A percentile compares a stretch with the other conserved stretches of the same genome.
These are phyloP conservation scores for Aphanocladium album DNA, from an alignment of 2,329 filamentous ascomycete genomes.

Conservation along the genomic window DNA sequence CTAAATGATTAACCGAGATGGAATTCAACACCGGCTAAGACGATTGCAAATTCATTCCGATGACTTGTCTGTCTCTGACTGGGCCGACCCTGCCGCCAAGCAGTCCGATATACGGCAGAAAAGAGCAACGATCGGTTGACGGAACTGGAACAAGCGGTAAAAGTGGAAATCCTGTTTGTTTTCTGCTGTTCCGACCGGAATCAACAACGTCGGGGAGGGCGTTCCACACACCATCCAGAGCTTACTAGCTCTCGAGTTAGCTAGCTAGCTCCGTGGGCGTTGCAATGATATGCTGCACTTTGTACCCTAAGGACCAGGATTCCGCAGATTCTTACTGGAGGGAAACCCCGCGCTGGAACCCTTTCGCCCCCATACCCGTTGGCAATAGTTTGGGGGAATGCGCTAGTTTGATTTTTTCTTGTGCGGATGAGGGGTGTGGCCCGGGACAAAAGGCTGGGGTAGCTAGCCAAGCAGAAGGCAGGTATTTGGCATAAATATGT, in stretches of 20 bases:
- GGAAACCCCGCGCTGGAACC: not conserved
- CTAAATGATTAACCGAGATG: not conserved
- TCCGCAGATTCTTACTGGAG: conserved; percentile 3
- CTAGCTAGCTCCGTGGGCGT: not conserved
- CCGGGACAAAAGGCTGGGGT: not conserved
- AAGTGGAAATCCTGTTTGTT: conserved; percentile 7
- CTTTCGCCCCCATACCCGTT: conserved; percentile 1
- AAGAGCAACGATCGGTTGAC: conserved; percentile 8
- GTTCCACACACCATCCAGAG: not conserved
- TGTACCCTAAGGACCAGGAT: not conserved
- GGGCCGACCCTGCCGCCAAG: not conserved
- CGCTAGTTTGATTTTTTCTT: no score
- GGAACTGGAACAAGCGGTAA: conserved; percentile 2
- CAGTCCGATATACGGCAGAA: not conserved
- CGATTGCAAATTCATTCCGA: not conserved
- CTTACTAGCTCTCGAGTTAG: not conserved
- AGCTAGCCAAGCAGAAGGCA: conserved; percentile 5
- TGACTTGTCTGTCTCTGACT: not conserved
- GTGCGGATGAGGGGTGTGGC: not conserved
- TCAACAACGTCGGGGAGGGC: no score
- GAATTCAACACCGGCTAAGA: not conserved
- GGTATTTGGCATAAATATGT: conserved; percentile 9
- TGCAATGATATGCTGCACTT: not conserved
- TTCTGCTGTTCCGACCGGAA: conserved; percentile 9
- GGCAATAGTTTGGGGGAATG: not conserved